Evolutionary conservation across 441 rosid genomes (phyloP).

Genomic region (Adansonia madagascariensis): DNA sequence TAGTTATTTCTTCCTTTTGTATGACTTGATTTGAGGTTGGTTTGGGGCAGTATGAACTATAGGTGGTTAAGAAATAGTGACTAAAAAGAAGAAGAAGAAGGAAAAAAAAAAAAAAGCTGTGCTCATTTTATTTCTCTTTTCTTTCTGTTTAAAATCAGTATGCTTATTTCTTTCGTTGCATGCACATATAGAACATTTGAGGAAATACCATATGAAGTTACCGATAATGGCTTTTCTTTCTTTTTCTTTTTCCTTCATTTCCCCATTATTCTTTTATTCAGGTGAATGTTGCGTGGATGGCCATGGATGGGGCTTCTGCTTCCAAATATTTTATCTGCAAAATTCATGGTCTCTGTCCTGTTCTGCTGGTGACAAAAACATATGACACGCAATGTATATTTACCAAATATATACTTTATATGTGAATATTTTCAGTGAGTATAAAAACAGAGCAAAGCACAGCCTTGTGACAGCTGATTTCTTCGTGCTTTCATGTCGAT

Average conservation of each 20-base stretch:
- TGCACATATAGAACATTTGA: background rate
- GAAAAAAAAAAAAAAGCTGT: background rate
- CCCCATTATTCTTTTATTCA: background rate
- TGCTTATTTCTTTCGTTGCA: background rate
- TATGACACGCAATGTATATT: background rate
- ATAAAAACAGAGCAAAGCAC: background rate
- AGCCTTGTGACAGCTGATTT: background rate
- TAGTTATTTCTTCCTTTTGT: background rate
- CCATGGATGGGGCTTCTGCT: background rate
- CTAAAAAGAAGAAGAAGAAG: background rate
- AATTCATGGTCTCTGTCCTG: background rate
- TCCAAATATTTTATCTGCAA: conserved; percentile 11
- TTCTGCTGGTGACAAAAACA: background rate
- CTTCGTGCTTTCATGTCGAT: background rate
- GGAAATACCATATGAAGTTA: background rate
- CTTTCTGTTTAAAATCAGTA: background rate
- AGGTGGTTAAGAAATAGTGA: background rate
- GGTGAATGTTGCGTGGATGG: conserved; percentile 2
- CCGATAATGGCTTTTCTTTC: background rate
- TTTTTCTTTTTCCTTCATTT: background rate
- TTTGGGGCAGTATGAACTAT: background rate
- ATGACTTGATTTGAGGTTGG: background rate
- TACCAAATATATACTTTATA: background rate
- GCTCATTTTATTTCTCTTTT: background rate
- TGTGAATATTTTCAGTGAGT: conserved; percentile 6